phyloP scores from a whole-genome alignment of 2,329 filamentous ascomycete species.

The Colletotrichum spaethianum region DNA sequence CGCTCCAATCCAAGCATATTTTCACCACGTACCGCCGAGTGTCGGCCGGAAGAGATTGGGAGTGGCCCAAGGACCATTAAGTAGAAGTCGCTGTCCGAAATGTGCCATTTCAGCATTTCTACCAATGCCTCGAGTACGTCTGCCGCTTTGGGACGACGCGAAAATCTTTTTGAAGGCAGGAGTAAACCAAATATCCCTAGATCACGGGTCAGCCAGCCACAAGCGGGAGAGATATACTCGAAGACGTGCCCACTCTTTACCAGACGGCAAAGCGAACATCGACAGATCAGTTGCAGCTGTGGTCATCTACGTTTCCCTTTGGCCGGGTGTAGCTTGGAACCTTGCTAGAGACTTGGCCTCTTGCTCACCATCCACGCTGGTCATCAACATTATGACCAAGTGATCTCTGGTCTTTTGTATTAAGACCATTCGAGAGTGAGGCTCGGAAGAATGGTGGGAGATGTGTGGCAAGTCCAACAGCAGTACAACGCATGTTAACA shows the following conservation, averaged over 20 bases:
- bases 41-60: background rate
- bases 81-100: background rate
- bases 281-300: background rate
- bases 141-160: slow-evolving; percentile 35
- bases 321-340: background rate
- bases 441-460: too few species aligned
- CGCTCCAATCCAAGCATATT: slow-evolving; percentile 39
- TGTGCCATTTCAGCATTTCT: slow-evolving; percentile 1
- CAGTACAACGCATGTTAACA: too few species aligned
- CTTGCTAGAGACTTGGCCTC: background rate
- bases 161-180: slow-evolving; percentile 42
- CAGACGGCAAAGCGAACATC: background rate
- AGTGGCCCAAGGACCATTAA: background rate
- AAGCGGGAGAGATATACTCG: too few species aligned
- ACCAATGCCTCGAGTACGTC: slow-evolving; percentile 38
- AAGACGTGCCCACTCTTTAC: background rate
- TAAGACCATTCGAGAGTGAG: too few species aligned
- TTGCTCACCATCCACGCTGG: slow-evolving; percentile 7
- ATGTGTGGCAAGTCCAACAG: too few species aligned
- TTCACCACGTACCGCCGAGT: background rate
- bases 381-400: background rate
- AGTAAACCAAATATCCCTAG: slow-evolving; percentile 3
- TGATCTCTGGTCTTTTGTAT: background rate
- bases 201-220: background rate
- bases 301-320: background rate